These are phyloP conservation scores for Apiotrichum sp. DNA, from an alignment of 1,284 basidiomycete genomes.

Conservation along the genomic window DNA sequence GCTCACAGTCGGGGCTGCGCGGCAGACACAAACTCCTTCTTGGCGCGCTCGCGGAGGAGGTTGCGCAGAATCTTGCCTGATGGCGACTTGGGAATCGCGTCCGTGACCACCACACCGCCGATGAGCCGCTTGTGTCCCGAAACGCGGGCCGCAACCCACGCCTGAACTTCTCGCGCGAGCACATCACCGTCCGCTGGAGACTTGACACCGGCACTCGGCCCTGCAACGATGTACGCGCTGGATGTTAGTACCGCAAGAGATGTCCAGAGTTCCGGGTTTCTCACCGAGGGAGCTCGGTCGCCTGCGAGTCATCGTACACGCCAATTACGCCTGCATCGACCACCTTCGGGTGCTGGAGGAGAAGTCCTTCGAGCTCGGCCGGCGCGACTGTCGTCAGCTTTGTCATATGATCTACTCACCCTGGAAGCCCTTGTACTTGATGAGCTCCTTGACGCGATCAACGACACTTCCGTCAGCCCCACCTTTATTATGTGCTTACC, in stretches of 20 bases:
- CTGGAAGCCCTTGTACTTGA: conserved; percentile 61
- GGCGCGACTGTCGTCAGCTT: conserved; percentile 57
- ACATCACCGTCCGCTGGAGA: conserved; percentile 13
- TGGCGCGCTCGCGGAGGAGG: conserved; percentile 30
- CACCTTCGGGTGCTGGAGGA: conserved; percentile 65
- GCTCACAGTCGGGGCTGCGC: too few relatives aligned
- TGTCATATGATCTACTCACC: too few relatives aligned
- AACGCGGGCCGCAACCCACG: conserved; percentile 59
- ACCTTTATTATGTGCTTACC: conserved; percentile 18
- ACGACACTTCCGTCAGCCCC: conserved; percentile 18
- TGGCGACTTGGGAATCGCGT: conserved; percentile 49
- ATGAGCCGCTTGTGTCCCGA: conserved; percentile 49
- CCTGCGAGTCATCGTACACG: conserved; percentile 56
- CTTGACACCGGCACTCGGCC: conserved; percentile 1
- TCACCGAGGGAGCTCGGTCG: conserved; percentile 57
- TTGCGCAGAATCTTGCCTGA: conserved; percentile 44
- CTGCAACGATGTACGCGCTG: conserved; percentile 12
- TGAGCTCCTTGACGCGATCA: conserved; percentile 63
- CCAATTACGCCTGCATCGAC: conserved; percentile 68
- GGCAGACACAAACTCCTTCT: conserved; percentile 16
- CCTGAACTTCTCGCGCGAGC: conserved; percentile 54
- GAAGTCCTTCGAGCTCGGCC: conserved; percentile 69
- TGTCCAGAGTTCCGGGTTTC: too few relatives aligned
- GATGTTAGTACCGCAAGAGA: too few relatives aligned
- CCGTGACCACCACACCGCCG: conserved; percentile 49